A percentile compares a stretch with the other conserved stretches of the same genome.
Evolutionary conservation across 331 rosid genomes (phyloP).

Genomic region (Spiraea crenata): DNA sequence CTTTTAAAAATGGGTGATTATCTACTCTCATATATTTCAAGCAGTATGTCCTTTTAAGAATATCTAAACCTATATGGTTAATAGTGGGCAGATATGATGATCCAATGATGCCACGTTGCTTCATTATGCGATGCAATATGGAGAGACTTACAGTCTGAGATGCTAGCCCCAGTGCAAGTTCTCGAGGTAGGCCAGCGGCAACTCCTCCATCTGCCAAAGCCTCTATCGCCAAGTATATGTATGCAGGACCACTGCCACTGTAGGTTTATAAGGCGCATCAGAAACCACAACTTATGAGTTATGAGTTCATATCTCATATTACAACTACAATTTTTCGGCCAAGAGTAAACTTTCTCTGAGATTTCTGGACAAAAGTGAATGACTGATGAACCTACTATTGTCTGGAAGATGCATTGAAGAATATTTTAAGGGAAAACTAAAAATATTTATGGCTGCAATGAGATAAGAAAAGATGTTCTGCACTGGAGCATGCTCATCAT

Average conservation of each 20-base stretch:
- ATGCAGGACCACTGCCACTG: conserved; percentile 99
- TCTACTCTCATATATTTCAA: neutral
- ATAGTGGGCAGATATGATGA: no score
- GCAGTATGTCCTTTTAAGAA: neutral
- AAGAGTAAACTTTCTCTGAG: no score
- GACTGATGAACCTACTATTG: neutral
- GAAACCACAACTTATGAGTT: neutral
- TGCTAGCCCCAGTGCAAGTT: conserved; percentile 82
- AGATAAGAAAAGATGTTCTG: neutral
- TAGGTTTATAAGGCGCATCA: conserved; percentile 25
- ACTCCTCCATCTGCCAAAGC: conserved; percentile 99
- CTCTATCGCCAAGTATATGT: conserved; percentile 81
- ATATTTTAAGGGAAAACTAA: neutral
- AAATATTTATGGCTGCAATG: neutral
- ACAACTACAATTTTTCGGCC: neutral
- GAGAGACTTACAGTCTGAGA: conserved; percentile 85
- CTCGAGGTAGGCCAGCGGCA: conserved; percentile 97
- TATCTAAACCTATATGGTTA: no score
- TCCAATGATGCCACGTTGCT: no score
- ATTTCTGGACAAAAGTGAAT: neutral
- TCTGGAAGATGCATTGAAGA: neutral
- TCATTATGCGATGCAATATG: no score
- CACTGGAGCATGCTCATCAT: neutral
- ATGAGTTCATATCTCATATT: neutral
- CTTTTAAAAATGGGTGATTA: neutral